Conservation (phyloP, 768 basidiomycete species). For the Tulasnella sp. region DNA sequence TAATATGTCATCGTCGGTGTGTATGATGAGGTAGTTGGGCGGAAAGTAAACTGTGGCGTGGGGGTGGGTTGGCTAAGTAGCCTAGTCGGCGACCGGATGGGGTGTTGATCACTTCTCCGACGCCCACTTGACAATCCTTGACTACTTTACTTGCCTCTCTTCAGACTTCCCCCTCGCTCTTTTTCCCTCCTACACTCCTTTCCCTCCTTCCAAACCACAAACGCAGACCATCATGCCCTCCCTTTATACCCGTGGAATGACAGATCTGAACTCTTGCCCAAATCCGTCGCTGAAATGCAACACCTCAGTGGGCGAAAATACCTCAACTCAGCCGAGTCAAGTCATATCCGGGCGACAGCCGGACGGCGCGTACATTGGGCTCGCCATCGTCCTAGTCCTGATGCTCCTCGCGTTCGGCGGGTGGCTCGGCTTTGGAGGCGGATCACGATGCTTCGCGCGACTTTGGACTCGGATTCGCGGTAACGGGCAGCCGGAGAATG, state of each 20-base stretch:
- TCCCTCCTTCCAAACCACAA: not conserved
- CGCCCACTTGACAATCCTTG: not conserved
- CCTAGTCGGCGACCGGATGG: not conserved
- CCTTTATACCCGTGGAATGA: not conserved
- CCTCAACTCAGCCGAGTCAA: not conserved
- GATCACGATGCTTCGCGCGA: not conserved
- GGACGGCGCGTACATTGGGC: not conserved
- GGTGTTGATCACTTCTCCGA: not conserved
- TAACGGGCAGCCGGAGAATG: not conserved
- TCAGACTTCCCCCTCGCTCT: not conserved
- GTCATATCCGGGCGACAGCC: not conserved
- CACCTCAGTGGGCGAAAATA: not conserved
- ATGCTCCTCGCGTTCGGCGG: not conserved
- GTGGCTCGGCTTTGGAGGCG: not conserved
- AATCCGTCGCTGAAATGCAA: not conserved
- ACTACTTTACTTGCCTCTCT: not conserved
- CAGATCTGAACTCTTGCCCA: not conserved
- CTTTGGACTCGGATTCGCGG: not conserved
- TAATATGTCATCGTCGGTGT: too few species aligned
- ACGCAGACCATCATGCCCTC: not conserved
- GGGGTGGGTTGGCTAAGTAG: not conserved
- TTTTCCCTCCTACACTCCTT: not conserved
- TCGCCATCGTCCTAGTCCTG: not conserved
- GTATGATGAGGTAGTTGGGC: not conserved
- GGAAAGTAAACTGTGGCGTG: not conserved